Conservation (phyloP, 108 stramenopile species). For the Cyclostephanos invisitatus region DNA sequence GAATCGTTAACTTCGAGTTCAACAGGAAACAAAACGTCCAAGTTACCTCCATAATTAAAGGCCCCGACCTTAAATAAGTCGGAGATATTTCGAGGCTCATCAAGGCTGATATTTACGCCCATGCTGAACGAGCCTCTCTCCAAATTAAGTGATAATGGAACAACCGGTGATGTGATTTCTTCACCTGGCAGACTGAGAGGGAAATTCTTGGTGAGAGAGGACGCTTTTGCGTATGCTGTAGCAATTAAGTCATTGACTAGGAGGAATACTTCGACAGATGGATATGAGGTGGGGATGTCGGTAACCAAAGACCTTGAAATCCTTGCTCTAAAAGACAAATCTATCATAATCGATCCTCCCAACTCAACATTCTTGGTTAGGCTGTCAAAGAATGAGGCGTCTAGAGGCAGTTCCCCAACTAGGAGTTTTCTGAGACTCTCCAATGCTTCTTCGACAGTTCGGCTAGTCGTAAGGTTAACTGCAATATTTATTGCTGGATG, state of each 20-base stretch:
- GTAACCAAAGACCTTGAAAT: conserved; percentile 10
- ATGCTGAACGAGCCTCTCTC: conserved; percentile 3
- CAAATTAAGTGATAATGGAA: background rate
- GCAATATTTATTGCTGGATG: conserved; percentile 11
- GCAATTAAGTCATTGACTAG: conserved; percentile 4
- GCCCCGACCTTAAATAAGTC: conserved; percentile 5
- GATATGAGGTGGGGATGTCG: background rate
- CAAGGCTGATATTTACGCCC: background rate
- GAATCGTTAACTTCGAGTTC: background rate
- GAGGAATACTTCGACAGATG: conserved; percentile 8
- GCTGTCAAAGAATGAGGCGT: conserved; percentile 14
- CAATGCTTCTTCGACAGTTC: conserved; percentile 18
- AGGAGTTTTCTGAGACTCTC: conserved; percentile 3
- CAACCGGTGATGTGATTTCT: background rate
- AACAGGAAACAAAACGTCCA: conserved; percentile 4
- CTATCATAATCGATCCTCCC: conserved; percentile 13
- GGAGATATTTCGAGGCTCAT: background rate
- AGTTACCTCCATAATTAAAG: conserved; percentile 6
- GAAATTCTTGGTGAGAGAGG: conserved; percentile 3
- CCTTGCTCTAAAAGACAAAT: conserved; percentile 17
- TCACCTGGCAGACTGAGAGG: conserved; percentile 1
- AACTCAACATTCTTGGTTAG: conserved; percentile 6
- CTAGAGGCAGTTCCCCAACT: background rate
- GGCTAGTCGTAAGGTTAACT: conserved; percentile 1
- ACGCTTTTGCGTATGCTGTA: background rate